Evolutionary conservation across 2,329 filamentous ascomycete genomes (phyloP), one percentile per base, ranked within the genome.

Genomic region (Passalora sequoiae): DNA sequence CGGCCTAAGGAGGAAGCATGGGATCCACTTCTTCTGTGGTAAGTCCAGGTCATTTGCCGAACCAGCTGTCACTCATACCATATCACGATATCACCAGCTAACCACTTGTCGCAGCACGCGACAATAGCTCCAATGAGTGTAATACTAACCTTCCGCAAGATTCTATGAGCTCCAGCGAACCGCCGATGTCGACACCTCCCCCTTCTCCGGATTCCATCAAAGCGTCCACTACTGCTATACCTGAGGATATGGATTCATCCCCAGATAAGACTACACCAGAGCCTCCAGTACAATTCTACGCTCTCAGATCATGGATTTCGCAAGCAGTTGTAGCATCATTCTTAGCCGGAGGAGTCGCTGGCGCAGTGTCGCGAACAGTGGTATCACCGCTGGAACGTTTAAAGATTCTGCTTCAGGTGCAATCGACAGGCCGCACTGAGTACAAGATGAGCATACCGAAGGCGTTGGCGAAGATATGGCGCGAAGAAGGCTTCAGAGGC

Each of bases 341-440:
- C 62, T 84, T 94, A 60, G 92, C 88, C 21, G 92, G 92, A 49
- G 92, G 92, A 55, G 81, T 96, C 16, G 92, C 92, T 12, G 92
- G 92, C 46, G 92, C 92, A 31, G 91, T 98, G n/a, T 97, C 92
- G 22, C 81, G 92, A 62, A 98, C 92, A 17, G 91, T 97, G 36
- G 92, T 98, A 4, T 97, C 91, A 12, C 92, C 92, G 3, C 80
- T 98, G 27, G 92, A 98, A 69, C 81, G 92, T 52, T 76, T 98
- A 46, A 97, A 98, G 72, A 98, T 98, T 57, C 75, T 98, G n/a
- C 89, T 96, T 66, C 92, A 98, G 66, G 78, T 98, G 20, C 92
- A 98, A 70, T 94, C 86, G 61, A 85, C 77, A 38, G 91, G 89
- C 13, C 81, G 89, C 60, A 85, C 87, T 57, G 91, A 95, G 61